Base-by-base conservation (phyloP, 805 yeast genomes). In the Suhomyces prunicola region DNA sequence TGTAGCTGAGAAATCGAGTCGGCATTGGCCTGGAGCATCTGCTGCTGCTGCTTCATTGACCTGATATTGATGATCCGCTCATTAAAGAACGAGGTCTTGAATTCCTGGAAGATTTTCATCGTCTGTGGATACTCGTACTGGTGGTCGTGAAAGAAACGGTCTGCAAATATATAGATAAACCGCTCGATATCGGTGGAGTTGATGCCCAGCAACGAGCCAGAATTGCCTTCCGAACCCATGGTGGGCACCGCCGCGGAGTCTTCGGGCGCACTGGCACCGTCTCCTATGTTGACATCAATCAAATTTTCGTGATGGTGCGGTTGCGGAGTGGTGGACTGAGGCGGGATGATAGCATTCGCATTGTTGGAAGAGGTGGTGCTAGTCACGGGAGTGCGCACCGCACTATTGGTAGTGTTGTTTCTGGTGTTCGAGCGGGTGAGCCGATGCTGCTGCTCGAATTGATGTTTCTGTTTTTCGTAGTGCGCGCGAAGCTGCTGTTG, bases 121-220 rank as follows among this genome's bases (percentile, higher is more conserved):
- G 79, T 73, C 55, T 74, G 77, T 4, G 80, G 80, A 51, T 72
- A 76, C 46, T 73, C 77, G 54, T 65, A 71, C 51, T 67, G 73
- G 58, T 72, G 69, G 44, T 71, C 73, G 53, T 63, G 68, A 64
- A 76, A 75, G 53, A 74, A 76, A 45, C 69, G 59, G 59, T 73
- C 79, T 5, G 77, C 80, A 59, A 71, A 72, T 61, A 70, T 66
- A 52, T 68, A 71, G 27, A 75, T 64, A 48, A 75, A 74, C 46
- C 73, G 59, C 58, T 75, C 79, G 36, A 75, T 70, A 51, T 73
- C 79, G 4, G 57, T 44, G 15, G 57, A 54, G 36, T 49, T 50
- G 15, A 57, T 50, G 3, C 50, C 53, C 51, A 51, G 52, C 24
- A 35, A 42, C 9, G 53, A 39, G 12, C 45, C 50, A 41, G 48